These are phyloP conservation scores for Cairneyella variabilis DNA, from an alignment of 495 filamentous ascomycete genomes.

Conservation along the genomic window DNA sequence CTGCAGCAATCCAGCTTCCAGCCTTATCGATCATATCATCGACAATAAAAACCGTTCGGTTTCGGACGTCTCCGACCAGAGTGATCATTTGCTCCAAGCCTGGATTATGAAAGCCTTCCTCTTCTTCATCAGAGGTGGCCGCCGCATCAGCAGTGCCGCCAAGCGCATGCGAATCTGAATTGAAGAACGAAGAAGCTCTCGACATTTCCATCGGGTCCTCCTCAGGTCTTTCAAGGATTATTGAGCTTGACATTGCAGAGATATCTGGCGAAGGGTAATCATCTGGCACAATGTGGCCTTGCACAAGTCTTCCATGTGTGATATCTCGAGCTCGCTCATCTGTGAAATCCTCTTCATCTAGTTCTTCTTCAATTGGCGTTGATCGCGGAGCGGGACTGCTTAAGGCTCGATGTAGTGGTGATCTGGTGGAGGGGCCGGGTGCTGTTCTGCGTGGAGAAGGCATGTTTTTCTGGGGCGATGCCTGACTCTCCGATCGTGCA, in stretches of 20 bases:
- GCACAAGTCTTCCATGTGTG: slow-evolving; percentile 86
- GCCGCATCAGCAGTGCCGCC: slow-evolving; percentile 79
- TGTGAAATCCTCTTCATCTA: slow-evolving; percentile 45
- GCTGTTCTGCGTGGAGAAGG: slow-evolving; percentile 17
- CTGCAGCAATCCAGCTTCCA: slow-evolving; percentile 96
- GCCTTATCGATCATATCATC: slow-evolving; percentile 99
- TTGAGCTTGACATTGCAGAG: slow-evolving; percentile 58
- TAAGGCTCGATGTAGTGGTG: slow-evolving; percentile 21
- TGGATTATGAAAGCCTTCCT: slow-evolving; percentile 65
- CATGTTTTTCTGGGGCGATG: slow-evolving; percentile 10
- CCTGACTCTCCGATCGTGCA: slow-evolving; percentile 11
- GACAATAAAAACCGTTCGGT: slow-evolving; percentile 84
- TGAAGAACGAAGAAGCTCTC: slow-evolving; percentile 51
- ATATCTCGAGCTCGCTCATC: slow-evolving; percentile 88
- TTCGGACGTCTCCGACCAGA: slow-evolving; percentile 86
- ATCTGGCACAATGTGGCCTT: slow-evolving; percentile 94
- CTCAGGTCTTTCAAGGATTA: slow-evolving; percentile 38
- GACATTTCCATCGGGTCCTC: slow-evolving; percentile 57
- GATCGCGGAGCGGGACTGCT: slow-evolving; percentile 11
- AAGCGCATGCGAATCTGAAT: slow-evolving; percentile 58
- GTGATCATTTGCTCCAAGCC: slow-evolving; percentile 92
- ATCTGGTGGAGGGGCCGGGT: slow-evolving; percentile 4
- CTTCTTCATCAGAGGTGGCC: slow-evolving; percentile 84
- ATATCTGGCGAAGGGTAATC: slow-evolving; percentile 75
- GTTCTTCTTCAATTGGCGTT: slow-evolving; percentile 44